phyloP scores from a whole-genome alignment of 768 basidiomycete species.

The Grammothele lineata region DNA sequence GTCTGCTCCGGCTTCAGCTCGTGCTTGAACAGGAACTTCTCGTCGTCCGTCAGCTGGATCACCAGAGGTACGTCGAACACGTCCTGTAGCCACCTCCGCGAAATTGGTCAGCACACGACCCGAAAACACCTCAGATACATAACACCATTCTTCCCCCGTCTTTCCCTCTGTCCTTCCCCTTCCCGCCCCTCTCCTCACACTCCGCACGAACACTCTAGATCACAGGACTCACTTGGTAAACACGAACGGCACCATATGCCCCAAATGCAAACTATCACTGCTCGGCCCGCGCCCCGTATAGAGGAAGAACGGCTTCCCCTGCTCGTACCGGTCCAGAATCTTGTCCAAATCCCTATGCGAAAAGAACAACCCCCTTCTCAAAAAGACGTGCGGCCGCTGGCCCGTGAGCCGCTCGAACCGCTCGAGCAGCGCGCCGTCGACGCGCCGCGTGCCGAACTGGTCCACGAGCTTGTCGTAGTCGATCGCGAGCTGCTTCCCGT shows the following conservation, averaged over 20 bases:
- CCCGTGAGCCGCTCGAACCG: conserved; percentile 93
- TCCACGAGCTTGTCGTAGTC: conserved; percentile 94
- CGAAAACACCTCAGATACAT: too few species aligned
- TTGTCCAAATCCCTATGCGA: conserved; percentile 95
- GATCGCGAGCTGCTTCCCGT: conserved; percentile 90
- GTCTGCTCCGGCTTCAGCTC: conserved; percentile 89
- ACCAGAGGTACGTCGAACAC: conserved; percentile 94
- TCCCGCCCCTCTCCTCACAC: background rate
- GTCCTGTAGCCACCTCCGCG: conserved; percentile 87
- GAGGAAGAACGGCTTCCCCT: conserved; percentile 95
- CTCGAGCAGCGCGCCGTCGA: conserved; percentile 73
- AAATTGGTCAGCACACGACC: too few species aligned
- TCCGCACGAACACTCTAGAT: too few species aligned
- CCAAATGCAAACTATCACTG: conserved; percentile 97
- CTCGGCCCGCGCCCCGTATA: conserved; percentile 98
- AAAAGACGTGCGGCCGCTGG: conserved; percentile 77
- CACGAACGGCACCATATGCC: conserved; percentile 95
- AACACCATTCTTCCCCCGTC: too few species aligned
- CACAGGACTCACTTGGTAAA: conserved; percentile 90
- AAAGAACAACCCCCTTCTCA: conserved; percentile 94
- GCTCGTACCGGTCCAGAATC: conserved; percentile 93
- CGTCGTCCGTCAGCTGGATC: conserved; percentile 98
- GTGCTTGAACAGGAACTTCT: conserved; percentile 98
- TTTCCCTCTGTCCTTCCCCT: too few species aligned
- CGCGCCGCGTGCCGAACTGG: conserved; percentile 87